Evolutionary conservation across 768 basidiomycete genomes (phyloP), one percentile per base, ranked within the genome.

Genomic region (Lactifluus rugatus): DNA sequence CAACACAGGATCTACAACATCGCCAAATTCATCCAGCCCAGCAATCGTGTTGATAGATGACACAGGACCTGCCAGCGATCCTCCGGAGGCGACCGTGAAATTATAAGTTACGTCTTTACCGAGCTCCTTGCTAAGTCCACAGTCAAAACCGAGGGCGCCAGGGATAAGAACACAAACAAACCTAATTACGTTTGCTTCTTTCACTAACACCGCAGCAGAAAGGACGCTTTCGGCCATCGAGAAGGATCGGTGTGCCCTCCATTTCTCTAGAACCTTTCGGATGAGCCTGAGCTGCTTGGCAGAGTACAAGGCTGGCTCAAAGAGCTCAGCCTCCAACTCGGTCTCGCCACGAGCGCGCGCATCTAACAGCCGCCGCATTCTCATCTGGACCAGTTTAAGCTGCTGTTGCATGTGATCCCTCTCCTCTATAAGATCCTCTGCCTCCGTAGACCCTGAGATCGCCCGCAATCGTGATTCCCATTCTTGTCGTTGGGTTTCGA

Each of bases 131-230:
- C 93, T 93, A 68, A 41, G 50, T 49, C 26, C 19, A 23, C 13
- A 47, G 17, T 21, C 62, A 66, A 42, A 5, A 45, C 17, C 26
- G 5, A 19, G 16, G 48, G 60, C 48, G 63, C 60, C 57, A 7
- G 11, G 48, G 16, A 48, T 26, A 42, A 64, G 47, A 36, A 10
- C 19, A 44, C 78, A 44, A 61, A 86, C 78, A 46, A 62, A 86
- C 87, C 89, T 92, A 65, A 96, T 87, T 47, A 97, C 78, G 70
- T 96, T 97, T 5, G 93, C 95, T 72, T 99, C 96, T 71, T 96
- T 94, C 41, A 97, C 76, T 55, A 85, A 69, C 1, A 93, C 85
- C 10, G 94, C 94, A 68, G 81, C 86, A 6, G 87, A 84, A 52
- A 98, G 74, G 23, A 93, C 83, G 28, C 80, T 75, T 72, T 98